Percentiles rank a stretch among this genome's conserved stretches.
These are phyloP conservation scores for Termitomyces sp. DNA, from an alignment of 768 basidiomycete species.

Conservation along the genomic window DNA sequence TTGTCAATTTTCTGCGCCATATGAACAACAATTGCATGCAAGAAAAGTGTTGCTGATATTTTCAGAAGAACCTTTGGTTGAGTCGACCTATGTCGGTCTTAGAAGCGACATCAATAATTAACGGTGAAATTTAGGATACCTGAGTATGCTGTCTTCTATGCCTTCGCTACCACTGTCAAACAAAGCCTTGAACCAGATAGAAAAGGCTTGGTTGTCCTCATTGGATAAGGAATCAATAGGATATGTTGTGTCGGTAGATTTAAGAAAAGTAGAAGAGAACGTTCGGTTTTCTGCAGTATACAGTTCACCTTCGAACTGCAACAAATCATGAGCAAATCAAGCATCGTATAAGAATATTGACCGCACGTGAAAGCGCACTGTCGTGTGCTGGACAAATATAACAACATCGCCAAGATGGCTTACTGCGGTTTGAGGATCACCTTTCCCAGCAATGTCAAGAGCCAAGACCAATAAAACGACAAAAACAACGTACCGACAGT, in stretches of 20 bases:
- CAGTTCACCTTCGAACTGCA: conserved; percentile 46
- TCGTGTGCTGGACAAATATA: conserved; percentile 63
- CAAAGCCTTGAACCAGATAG: conserved; percentile 71
- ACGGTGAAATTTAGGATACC: conserved; percentile 30
- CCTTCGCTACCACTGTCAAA: conserved; percentile 79
- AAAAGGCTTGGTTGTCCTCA: conserved; percentile 43
- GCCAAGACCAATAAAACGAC: neutral
- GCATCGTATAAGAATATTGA: neutral
- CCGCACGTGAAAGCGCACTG: conserved; percentile 63
- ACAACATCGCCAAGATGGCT: conserved; percentile 78
- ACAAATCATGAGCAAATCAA: neutral
- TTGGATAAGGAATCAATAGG: conserved; percentile 34
- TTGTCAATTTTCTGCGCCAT: conserved; percentile 56
- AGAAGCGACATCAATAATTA: neutral
- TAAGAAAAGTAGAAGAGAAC: conserved; percentile 49
- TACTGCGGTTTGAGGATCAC: conserved; percentile 82
- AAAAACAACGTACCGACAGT: conserved; percentile 60
- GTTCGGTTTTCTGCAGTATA: conserved; percentile 45
- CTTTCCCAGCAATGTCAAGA: conserved; percentile 29
- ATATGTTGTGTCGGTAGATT: conserved; percentile 42
- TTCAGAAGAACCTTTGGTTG: conserved; percentile 65
- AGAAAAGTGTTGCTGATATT: conserved; percentile 65
- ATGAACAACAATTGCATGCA: conserved; percentile 51
- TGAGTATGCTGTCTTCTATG: conserved; percentile 75
- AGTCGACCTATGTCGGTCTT: conserved; percentile 47